Evolutionary conservation across 257 asterid genomes (phyloP), one percentile per base, ranked within the genome.

Genomic region (Dorcoceras hygrometricum): DNA sequence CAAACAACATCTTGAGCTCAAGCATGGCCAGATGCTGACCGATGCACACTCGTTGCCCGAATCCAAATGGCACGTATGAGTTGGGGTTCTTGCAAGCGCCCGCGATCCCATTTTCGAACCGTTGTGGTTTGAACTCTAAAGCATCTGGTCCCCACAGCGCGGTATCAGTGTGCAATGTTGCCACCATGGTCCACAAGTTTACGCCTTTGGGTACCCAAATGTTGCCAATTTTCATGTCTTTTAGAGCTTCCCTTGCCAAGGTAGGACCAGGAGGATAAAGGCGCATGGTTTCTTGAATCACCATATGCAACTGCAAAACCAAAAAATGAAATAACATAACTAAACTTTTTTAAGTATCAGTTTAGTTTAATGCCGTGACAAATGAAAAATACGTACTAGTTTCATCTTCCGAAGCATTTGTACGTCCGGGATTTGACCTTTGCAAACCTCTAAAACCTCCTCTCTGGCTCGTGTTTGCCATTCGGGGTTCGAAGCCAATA

Each of bases 351-450:
- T 9, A 43, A 5, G 56, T 26, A 6, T 39, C 24, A 32, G 39
- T 32, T 8, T 32, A 32, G 39, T 32, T 32, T 34, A 14, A 34
- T 34, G 14, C 14, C 11, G 46, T 10, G 46, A 16, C 46, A 6
- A 18, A 43, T 12, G 36, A 10, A 3, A 29, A 2, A 25, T 6
- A 4, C 19, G 1, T 75, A 79, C 86, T 76, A 65, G 68, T 74
- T 85, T 85, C 85, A 85, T 80, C 56, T 81, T 77, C 0, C 77
- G 78, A 24, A 85, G 82, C 77, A 72, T 75, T 59, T 77, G 87
- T 0, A 11, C 50, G 63, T 80, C 73, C 0, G 85, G 87, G 53
- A 74, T 46, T 36, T 26, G 75, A 7, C 81, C 84, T 1, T 50
- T 39, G 51, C 84, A 81, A 26, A 79, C 67, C 27, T 72, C 68